Evolutionary conservation across 495 filamentous ascomycete species (phyloP).

Genomic region (Tuber umbilicatum): DNA sequence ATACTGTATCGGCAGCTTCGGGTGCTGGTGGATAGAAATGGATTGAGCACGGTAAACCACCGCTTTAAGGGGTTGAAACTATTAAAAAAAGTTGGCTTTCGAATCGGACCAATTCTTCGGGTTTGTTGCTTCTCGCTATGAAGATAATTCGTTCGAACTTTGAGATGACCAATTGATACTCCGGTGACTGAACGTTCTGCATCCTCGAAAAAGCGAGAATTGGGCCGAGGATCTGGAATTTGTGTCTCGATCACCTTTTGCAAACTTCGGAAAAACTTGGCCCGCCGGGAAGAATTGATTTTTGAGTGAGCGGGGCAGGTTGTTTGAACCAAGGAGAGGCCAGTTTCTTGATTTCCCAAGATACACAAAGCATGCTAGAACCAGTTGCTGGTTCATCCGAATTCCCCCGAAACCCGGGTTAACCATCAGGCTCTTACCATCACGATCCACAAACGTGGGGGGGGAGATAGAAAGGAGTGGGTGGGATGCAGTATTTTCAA

Average conservation of each 20-base stretch:
- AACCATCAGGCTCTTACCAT: not conserved
- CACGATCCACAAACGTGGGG: constrained; percentile 1
- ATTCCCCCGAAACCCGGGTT: constrained; percentile 3
- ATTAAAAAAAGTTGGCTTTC: not conserved
- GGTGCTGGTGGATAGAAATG: not conserved
- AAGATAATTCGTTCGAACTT: not conserved
- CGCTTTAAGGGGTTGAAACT: not conserved
- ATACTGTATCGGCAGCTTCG: not conserved
- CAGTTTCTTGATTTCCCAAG: not conserved
- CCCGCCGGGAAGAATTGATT: not conserved
- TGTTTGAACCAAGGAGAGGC: not conserved
- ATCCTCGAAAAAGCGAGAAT: not conserved
- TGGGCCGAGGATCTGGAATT: constrained; percentile 2
- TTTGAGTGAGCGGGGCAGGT: not conserved
- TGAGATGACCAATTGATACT: not conserved
- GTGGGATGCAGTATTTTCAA: not conserved
- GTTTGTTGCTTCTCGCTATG: not conserved
- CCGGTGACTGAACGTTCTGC: not conserved
- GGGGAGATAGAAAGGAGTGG: not conserved
- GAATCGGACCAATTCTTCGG: not conserved
- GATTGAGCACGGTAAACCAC: not conserved
- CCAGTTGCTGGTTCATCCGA: not conserved
- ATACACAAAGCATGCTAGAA: not conserved
- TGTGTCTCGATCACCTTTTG: constrained; percentile 3
- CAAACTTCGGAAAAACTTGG: not conserved